Evolutionary conservation across 768 basidiomycete genomes (phyloP), one percentile per base, ranked within the genome.

Genomic region (Lenzites betulinus): DNA sequence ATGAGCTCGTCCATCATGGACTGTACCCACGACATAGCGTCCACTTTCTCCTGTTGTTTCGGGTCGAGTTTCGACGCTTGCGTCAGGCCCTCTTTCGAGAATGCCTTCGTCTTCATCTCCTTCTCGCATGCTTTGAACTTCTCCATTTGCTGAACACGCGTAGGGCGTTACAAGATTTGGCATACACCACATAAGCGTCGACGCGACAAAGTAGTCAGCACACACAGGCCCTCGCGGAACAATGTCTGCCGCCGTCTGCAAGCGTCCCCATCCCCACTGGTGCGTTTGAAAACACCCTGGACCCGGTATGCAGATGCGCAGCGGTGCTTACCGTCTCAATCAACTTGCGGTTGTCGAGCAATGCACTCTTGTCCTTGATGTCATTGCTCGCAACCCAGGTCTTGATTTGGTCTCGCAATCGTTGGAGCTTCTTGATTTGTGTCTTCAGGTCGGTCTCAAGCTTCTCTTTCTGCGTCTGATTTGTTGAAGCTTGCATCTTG

Each of bases 51-150:
- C 78, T 97, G 94, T 58, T 96, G 94, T 71, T 93, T 95, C 55
- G 97, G 97, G 75, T 98, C 97, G 23, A 98, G 87, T 70, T 92
- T 94, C 38, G 93, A 84, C 12, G 94, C 93, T 61, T 95, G 93
- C 62, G 90, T 97, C 42, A 99, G 82, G 42, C 97, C 97, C 75
- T 98, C 97, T 71, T 98, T 99, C 20, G 95, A 98, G 77, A 98
- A 99, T 0, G 97, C 97, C 75, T 99, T 99, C 59, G 97, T 98
- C 83, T 99, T 99, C 96, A 98, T 98, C 78, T 99, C 97, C 80
- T 98, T 99, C 79, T 99, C 97, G 77, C 95, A 95, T 23, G 96
- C 96, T 71, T 99, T 99, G 86, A 99, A 99, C 73, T 94, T 95
- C 80, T 99, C 97, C 97, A 99, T 99, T 98, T 98, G 97, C 97